These are phyloP conservation scores for Mycosphaerella arachidis DNA, from an alignment of 2,329 filamentous ascomycete species.

Conservation along the genomic window DNA sequence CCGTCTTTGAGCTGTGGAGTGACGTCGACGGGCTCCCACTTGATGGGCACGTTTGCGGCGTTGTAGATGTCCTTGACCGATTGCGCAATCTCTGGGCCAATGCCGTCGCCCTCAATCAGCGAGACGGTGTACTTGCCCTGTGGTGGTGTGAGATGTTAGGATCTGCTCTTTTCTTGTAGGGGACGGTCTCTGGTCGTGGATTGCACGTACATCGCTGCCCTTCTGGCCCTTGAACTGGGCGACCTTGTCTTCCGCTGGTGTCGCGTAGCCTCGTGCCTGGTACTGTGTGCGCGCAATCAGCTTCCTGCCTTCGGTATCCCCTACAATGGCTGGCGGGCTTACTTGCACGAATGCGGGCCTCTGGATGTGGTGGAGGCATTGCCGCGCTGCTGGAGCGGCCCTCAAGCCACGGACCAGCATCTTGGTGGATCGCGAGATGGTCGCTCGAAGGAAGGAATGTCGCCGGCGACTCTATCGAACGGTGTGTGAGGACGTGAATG, in stretches of 20 bases:
- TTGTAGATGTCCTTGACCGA: conserved; percentile 98
- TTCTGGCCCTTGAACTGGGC: conserved; percentile 92
- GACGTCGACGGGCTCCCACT: conserved; percentile 97
- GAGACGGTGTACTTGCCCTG: conserved; percentile 94
- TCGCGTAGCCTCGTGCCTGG: conserved; percentile 29
- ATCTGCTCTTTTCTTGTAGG: conserved; percentile 7
- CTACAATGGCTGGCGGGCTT: neutral
- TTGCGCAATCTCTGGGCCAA: conserved; percentile 91
- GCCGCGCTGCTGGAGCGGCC: conserved; percentile 10
- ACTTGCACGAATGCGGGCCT: conserved; percentile 15
- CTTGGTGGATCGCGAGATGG: neutral
- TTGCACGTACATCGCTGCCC: conserved; percentile 68
- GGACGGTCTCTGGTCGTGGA: neutral
- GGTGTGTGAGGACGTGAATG: neutral
- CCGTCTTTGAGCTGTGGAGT: conserved; percentile 90
- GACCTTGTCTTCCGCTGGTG: conserved; percentile 60
- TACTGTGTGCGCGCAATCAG: conserved; percentile 11
- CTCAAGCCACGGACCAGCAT: conserved; percentile 14
- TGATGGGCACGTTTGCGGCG: conserved; percentile 90
- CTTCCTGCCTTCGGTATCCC: neutral
- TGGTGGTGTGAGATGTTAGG: conserved; percentile 4
- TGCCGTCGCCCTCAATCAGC: conserved; percentile 97
- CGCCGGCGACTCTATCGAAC: conserved; percentile 5
- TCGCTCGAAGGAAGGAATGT: neutral
- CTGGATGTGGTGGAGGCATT: conserved; percentile 12